Percentiles rank a stretch among this genome's conserved stretches.
Evolutionary conservation across 768 basidiomycete species (phyloP).

Genomic region (Tremella yokohamensis): DNA sequence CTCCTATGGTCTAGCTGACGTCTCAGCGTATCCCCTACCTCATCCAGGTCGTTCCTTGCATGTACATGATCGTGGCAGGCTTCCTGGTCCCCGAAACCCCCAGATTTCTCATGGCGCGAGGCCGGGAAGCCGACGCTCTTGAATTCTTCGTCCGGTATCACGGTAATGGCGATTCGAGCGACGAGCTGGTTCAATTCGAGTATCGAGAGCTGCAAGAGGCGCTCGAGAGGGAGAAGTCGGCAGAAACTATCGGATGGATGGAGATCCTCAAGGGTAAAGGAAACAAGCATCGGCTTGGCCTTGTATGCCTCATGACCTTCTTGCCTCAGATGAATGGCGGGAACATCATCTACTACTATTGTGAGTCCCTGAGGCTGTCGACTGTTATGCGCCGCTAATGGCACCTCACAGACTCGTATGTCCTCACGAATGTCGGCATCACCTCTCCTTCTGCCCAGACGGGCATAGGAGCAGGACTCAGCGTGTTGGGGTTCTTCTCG

Average conservation of each 20-base stretch:
- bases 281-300: constrained; percentile 46
- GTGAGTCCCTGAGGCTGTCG: background rate
- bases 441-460: constrained; percentile 50
- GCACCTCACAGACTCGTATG: constrained; percentile 23
- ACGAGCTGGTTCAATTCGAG: constrained; percentile 52
- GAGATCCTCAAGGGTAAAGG: constrained; percentile 41
- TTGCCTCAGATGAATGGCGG: constrained; percentile 30
- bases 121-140: constrained; percentile 48
- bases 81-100: constrained; percentile 53
- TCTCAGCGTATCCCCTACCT: constrained; percentile 46
- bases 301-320: constrained; percentile 49
- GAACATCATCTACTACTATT: constrained; percentile 52
- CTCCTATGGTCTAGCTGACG: background rate
- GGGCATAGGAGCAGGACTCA: constrained; percentile 52
- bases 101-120: constrained; percentile 48
- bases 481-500: constrained; percentile 52
- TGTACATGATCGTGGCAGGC: constrained; percentile 50
- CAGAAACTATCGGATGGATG: constrained; percentile 37
- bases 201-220: constrained; percentile 52
- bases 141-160: constrained; percentile 50
- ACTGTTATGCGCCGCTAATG: background rate
- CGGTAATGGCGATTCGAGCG: constrained; percentile 49
- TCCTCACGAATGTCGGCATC: constrained; percentile 50
- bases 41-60: constrained; percentile 47
- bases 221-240: constrained; percentile 34